These are phyloP conservation scores for Circinella minor DNA, from an alignment of 371 early-diverging fungal genomes.

Conservation along the genomic window DNA sequence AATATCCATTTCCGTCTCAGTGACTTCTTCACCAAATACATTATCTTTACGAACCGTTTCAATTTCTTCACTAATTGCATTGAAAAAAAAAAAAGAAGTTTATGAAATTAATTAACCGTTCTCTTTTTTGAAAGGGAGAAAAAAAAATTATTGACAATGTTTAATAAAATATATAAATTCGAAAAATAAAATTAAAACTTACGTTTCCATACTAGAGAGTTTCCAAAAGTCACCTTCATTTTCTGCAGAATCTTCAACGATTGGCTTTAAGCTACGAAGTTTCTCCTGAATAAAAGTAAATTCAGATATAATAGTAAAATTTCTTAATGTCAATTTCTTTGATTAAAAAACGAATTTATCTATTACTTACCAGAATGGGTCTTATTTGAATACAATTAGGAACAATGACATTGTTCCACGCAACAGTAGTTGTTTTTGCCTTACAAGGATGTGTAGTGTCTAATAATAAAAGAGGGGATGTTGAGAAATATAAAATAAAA, in stretches of 20 bases:
- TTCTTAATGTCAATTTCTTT: no score
- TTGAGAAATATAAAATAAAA: no score
- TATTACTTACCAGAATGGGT: constrained; percentile 30
- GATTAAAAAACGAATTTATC: no score
- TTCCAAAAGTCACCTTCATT: constrained; percentile 25
- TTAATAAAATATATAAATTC: no score
- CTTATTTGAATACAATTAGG: constrained; percentile 26
- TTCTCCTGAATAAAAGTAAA: constrained; percentile 16
- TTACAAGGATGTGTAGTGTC: constrained; percentile 7
- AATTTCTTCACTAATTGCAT: constrained; percentile 66
- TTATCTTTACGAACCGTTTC: constrained; percentile 83
- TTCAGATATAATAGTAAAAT: background rate
- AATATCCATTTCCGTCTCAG: constrained; percentile 81
- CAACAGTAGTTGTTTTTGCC: constrained; percentile 10
- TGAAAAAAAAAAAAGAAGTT: no score
- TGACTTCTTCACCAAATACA: constrained; percentile 84
- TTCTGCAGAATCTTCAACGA: constrained; percentile 19
- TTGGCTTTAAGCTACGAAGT: constrained; percentile 23
- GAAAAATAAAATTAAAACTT: background rate
- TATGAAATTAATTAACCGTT: background rate
- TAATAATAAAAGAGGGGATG: background rate
- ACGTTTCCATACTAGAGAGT: constrained; percentile 30
- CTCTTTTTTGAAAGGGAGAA: background rate
- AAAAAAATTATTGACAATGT: background rate
- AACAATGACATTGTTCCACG: constrained; percentile 25